Base-by-base conservation (phyloP, 1,139 yeast genomes). In the Saccharomyces hybrid region DNA sequence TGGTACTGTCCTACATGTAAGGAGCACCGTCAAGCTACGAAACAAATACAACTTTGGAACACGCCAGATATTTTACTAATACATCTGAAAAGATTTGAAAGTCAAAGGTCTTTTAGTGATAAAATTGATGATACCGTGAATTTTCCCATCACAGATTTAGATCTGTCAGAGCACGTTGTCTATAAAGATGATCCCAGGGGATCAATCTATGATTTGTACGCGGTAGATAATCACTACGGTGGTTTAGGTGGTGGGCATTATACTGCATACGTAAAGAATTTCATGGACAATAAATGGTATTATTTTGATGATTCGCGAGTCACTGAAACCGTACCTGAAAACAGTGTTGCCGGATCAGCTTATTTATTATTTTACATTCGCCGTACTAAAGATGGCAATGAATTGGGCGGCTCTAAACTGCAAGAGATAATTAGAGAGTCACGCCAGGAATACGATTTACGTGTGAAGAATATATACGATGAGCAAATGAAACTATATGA, bases 191-290 rank as follows among this genome's bases (percentile, higher is more conserved):
- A 71, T 20, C 71, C 71, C 11, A 73, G 73, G 5, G 72, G 72
- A 5, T 48, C 65, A 6, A 69, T 88, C 0, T 93, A 93, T 69
- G 99, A 93, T 68, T 75, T 93, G 62, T 78, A 88, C 64, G 98
- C 95, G 0, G 97, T 93, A 27, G 98, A 91, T 69, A 91, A 91
- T 69, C 99, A 93, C 68, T 91, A 78, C 68, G 99, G 99, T 54
- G 97, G 98, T 0, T 75, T 93, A 32, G 98, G 98, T 1, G 99
- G 99, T 6, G 99, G 99, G 2, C 99, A 93, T 72, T 93, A 93
- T 69, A 93, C 99, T 1, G 89, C 98, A 0, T 85, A 83, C 63
- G 97, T 81, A 1, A 86, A 85, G 69, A 91, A 91, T 66, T 85
- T 83, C 70, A 76, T 82, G 51, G 96, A 88, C 64, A 73, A 75